These are phyloP conservation scores for Alternaria infectoria DNA, from an alignment of 2,329 filamentous ascomycete genomes.

Conservation along the genomic window DNA sequence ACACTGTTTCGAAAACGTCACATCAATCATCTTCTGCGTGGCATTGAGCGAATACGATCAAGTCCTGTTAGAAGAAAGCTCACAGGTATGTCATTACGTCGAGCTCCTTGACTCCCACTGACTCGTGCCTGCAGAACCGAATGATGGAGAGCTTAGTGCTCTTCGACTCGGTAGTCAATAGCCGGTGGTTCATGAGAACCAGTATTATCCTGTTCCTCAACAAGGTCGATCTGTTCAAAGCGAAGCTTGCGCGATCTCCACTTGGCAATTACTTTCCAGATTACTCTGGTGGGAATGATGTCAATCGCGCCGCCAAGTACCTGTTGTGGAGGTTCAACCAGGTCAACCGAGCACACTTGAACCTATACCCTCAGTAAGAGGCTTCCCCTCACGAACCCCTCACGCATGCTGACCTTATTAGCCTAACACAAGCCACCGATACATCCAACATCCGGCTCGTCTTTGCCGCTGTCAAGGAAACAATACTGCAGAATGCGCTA, in stretches of 20 bases:
- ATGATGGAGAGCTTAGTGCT: slow-evolving; percentile 99
- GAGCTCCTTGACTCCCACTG: slow-evolving; percentile 19
- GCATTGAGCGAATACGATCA: slow-evolving; percentile 98
- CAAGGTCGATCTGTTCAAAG: slow-evolving; percentile 98
- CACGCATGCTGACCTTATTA: slow-evolving; percentile 50
- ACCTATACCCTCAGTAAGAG: slow-evolving; percentile 86
- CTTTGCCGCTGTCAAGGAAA: slow-evolving; percentile 98
- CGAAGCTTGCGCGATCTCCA: slow-evolving; percentile 88
- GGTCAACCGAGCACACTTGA: slow-evolving; percentile 93
- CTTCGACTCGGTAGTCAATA: slow-evolving; percentile 98
- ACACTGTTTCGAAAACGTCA: slow-evolving; percentile 99
- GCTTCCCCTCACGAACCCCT: neutral
- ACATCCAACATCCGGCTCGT: slow-evolving; percentile 98
- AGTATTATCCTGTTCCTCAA: slow-evolving; percentile 99
- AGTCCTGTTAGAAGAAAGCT: slow-evolving; percentile 93
- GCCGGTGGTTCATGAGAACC: slow-evolving; percentile 97
- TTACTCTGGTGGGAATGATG: slow-evolving; percentile 96
- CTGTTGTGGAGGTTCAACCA: slow-evolving; percentile 98
- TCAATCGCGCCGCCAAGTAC: slow-evolving; percentile 98
- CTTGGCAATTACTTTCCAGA: slow-evolving; percentile 96
- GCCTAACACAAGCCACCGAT: slow-evolving; percentile 97
- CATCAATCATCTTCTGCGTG: slow-evolving; percentile 99
- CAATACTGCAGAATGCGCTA: slow-evolving; percentile 95
- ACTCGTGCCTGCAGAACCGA: slow-evolving; percentile 72
- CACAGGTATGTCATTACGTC: slow-evolving; percentile 70